phyloP scores from a whole-genome alignment of 306 rosid species.

The Casuarina equisetifolia region DNA sequence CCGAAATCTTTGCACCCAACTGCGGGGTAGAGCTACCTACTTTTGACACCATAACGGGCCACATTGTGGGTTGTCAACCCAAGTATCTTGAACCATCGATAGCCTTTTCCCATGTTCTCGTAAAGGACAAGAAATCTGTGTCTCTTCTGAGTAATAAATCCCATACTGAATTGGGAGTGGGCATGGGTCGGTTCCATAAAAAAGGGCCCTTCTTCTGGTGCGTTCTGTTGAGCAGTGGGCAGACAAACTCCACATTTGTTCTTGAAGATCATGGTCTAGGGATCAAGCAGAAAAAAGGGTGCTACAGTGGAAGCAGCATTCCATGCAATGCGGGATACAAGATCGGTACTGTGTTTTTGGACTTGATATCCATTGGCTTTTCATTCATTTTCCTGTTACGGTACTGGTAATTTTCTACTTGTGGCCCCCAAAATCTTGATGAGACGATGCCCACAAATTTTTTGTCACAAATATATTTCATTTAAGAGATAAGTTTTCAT shows the following conservation, averaged over 20 bases:
- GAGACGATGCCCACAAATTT: conserved; percentile 12
- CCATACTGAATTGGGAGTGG: conserved; percentile 79
- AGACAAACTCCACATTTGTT: conserved; percentile 69
- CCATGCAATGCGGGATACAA: conserved; percentile 60
- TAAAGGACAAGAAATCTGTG: conserved; percentile 45
- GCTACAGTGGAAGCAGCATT: conserved; percentile 73
- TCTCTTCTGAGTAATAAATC: conserved; percentile 66
- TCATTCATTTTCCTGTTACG: conserved; percentile 31
- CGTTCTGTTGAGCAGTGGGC: conserved; percentile 70
- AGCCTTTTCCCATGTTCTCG: conserved; percentile 57
- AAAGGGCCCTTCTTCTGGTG: conserved; percentile 84
- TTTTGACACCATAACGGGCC: conserved; percentile 68
- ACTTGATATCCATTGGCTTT: conserved; percentile 18
- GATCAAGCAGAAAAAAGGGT: conserved; percentile 74
- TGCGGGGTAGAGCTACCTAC: conserved; percentile 95
- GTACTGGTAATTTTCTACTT: conserved; percentile 30
- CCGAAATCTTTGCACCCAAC: conserved; percentile 80
- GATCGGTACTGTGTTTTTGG: conserved; percentile 21
- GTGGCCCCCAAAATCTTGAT: conserved; percentile 14
- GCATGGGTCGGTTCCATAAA: conserved; percentile 66
- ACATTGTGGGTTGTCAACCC: conserved; percentile 61
- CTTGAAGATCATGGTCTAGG: conserved; percentile 80
- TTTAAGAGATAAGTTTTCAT: background rate
- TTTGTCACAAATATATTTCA: conserved; percentile 6
- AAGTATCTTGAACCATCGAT: conserved; percentile 66